These are phyloP conservation scores for Hypoxylon lenormandii DNA, from an alignment of 495 filamentous ascomycete genomes.

Conservation along the genomic window DNA sequence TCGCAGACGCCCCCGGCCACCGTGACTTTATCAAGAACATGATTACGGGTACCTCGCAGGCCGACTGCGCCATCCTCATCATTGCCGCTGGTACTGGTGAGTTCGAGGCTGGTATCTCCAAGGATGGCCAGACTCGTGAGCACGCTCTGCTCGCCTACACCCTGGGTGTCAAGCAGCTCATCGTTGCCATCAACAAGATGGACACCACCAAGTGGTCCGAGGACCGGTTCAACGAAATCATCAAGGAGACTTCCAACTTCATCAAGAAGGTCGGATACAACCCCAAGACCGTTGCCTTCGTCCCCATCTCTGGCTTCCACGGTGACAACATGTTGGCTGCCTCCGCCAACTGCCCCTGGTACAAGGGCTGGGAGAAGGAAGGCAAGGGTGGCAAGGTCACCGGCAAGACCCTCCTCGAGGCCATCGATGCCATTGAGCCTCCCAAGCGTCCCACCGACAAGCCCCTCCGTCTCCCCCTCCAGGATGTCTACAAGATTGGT, in stretches of 20 bases:
- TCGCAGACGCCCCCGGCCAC: slow-evolving; percentile 95
- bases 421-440: slow-evolving; percentile 95
- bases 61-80: slow-evolving; percentile 99
- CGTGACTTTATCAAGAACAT: slow-evolving; percentile 99
- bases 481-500: slow-evolving; percentile 99
- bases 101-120: slow-evolving; percentile 99
- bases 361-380: slow-evolving; percentile 99
- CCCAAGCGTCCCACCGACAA: slow-evolving; percentile 94
- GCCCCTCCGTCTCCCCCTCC: slow-evolving; percentile 99
- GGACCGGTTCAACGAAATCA: slow-evolving; percentile 96
- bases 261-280: slow-evolving; percentile 99
- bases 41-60: slow-evolving; percentile 99
- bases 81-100: slow-evolving; percentile 99
- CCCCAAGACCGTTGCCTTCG: slow-evolving; percentile 97
- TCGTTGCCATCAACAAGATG: slow-evolving; percentile 99
- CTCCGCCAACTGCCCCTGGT: slow-evolving; percentile 98
- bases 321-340: slow-evolving; percentile 99
- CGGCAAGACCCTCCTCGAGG: slow-evolving; percentile 99
- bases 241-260: slow-evolving; percentile 99
- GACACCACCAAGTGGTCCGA: slow-evolving; percentile 99
- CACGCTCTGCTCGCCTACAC: slow-evolving; percentile 99
- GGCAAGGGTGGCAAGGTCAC: slow-evolving; percentile 87
- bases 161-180: slow-evolving; percentile 99
- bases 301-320: slow-evolving; percentile 99
- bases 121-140: slow-evolving; percentile 99